Base-by-base conservation (phyloP, 2,329 filamentous ascomycete species). In the Epichloe festucae region DNA sequence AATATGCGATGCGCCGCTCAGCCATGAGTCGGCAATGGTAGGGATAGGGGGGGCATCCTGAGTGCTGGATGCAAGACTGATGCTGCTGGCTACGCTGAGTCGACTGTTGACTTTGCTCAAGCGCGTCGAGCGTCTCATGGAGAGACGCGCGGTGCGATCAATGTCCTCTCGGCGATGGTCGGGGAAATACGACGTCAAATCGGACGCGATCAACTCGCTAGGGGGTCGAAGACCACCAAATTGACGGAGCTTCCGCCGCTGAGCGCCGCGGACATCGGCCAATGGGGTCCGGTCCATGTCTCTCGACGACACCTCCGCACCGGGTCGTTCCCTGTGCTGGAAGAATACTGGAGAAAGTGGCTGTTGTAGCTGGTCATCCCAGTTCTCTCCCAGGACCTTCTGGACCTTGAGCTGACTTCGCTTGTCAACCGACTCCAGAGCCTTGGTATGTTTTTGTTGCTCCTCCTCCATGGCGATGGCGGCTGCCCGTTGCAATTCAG, bases 221-320 rank as follows among this genome's bases (percentile, higher is more conserved):
- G 93, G 93, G 93, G 93, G 93, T 59, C 93, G 79, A 57, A 93
- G 83, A 36, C 91, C 91, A 61, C 94, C 93, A 69, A 97, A 97
- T 57, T 86, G 85, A 57, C 86, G 82, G 45, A 90, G 73, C 62
- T 80, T 81, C 53, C 70, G 70, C 40, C 62, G 66, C 46, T 63
- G 67, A 45, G 73, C 70, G 46, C 73, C 66, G 21, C 65, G 62
- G 8, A 69, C 62, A n/a, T 76, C 74, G 48, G 67, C 67, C 5
- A 77, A 72, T 2, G 73, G 70, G 8, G 78, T 76, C 5, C 78
- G 71, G 62, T 83, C 79, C 10, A 83, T 66, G 53, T 81, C 77
- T 55, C 73, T 73, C 23, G 76, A 75, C 7, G 76, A 75, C 7
- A 79, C 70, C 19, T 52, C 51, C 78, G 81, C 57, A 77, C 75